phyloP scores from a whole-genome alignment of 164 flowering plant species.

The Umbellularia californica region DNA sequence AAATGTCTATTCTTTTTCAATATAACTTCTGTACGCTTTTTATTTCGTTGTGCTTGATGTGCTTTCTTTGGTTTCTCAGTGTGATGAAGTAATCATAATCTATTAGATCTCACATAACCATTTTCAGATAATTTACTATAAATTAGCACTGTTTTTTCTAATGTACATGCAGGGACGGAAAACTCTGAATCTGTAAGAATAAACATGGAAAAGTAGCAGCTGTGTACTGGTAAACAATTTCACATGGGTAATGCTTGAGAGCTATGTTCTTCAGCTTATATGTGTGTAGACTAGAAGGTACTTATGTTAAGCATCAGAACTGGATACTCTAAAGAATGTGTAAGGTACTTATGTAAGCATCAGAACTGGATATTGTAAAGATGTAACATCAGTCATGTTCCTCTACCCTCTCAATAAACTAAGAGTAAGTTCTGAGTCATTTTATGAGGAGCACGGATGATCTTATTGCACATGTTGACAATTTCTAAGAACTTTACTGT shows the following conservation, averaged over 20 bases:
- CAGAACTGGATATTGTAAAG: too few relatives aligned
- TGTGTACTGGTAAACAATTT: slow-evolving; percentile 14
- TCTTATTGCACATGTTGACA: neutral
- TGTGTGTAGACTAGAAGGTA: slow-evolving; percentile 4
- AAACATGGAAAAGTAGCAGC: slow-evolving; percentile 5
- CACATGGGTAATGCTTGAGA: slow-evolving; percentile 38
- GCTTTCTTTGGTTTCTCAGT: too few relatives aligned
- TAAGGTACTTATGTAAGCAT: too few relatives aligned
- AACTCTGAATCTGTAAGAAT: slow-evolving; percentile 8
- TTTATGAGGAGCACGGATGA: neutral
- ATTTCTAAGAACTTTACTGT: too few relatives aligned
- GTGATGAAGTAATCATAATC: too few relatives aligned
- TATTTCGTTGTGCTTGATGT: neutral
- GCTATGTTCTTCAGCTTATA: slow-evolving; percentile 50
- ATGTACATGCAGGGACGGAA: slow-evolving; percentile 14
- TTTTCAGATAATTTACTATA: too few relatives aligned
- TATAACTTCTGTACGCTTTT: neutral
- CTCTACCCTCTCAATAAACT: neutral
- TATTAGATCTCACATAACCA: too few relatives aligned
- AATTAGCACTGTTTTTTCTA: too few relatives aligned
- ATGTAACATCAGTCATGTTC: slow-evolving; percentile 1
- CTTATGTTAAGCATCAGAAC: too few relatives aligned
- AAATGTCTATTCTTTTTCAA: slow-evolving; percentile 20
- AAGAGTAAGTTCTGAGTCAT: neutral
- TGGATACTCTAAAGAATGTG: too few relatives aligned